Base-by-base conservation (phyloP, 1,284 basidiomycete species). In the Marasmius oreades region DNA sequence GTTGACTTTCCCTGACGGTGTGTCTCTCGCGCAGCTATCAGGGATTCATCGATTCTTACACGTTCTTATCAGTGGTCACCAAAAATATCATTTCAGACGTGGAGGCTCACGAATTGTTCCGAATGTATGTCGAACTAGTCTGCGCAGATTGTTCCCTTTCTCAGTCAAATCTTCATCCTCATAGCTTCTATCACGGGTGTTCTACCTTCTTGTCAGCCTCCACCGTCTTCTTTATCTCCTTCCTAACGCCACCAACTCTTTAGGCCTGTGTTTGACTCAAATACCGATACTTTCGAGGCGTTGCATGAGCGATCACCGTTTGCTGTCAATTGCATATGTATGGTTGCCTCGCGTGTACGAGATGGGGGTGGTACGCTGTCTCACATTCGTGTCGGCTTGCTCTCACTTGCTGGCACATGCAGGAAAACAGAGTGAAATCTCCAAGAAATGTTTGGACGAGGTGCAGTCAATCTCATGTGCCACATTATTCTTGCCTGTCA, bases 291-390 rank as follows among this genome's bases (percentile, higher is more conserved):
- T 0, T 95, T 84, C 72, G 90, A 94, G 51, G 79, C 81, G 16
- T 72, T 93, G 53, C 90, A 88, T 66, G 82, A 86, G 57, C 85
- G 91, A 34, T 92, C 90, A 50, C 91, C 90, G 1, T 92, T 93
- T 69, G 88, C 89, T 50, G 88, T 92, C 22, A 85, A 94, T 61
- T 84, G 85, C 33, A 93, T 96, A 36, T 92, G 93, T 66, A 92
- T 93, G 86, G 90, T 94, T 24, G 93, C 91, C 5, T 88, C 92
- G 8, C 83, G 88, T 55, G 90, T 94, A 26, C 82, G 90, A 54
- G 93, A 95, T 67, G 92, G 92, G 26, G 93, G 93, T 66, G 88
- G 90, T 84, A 62, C 61, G 80, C 68, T 26, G 24, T 56, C 58
- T 36, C 42, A 26, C 6, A 31, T 18, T 4, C 10, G n/a, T 31